Evolutionary conservation across 257 asterid genomes (phyloP), one percentile per base, ranked within the genome.

Genomic region (Parsonsia alboflavescens): DNA sequence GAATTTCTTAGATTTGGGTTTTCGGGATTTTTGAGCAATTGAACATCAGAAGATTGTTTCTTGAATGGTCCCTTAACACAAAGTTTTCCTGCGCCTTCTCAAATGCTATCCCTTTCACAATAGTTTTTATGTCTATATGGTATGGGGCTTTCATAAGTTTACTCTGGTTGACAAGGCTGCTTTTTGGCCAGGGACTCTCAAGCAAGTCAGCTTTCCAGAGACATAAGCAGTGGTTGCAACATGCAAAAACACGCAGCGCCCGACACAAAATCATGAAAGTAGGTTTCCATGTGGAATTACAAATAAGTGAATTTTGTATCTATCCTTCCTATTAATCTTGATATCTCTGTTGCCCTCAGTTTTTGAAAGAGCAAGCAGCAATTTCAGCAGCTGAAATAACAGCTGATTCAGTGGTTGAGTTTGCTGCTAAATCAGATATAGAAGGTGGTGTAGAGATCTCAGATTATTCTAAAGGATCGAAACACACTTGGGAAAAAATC

Each of bases 181-280:
- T 65, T n/a, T 75, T 70, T 39, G 75, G 24, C 72, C 87, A 93
- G 98, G 98, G 92, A 17, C 93, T 91, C 67, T 93, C 98, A 5
- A 87, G 84, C 82, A 91, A 91, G 87, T 91, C 97, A 80, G 96
- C 96, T 72, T 91, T 91, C 76, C 92, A 89, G 89, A 88, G 97
- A 79, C 97, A 91, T 81, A 91, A 93, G 77, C 97, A 93, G 85
- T 91, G 97, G 98, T 79, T 89, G 81, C 93, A 86, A 75, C 93
- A 91, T 84, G 98, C 98, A 73, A 93, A 93, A 86, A 93, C 98
- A 54, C 98, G 93, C 65, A 91, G 97, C 81, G 97, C 97, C 66
- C 88, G 96, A 5, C 97, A 93, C 89, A 93, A 93, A 85, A 93
- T 93, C 73, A 89, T 93, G 93, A 93, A 89, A 86, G 98, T 93